Percentiles rank a stretch among this genome's conserved stretches.
These are phyloP conservation scores for Austroboletus rostrupii DNA, from an alignment of 1,284 basidiomycete species.

Conservation along the genomic window DNA sequence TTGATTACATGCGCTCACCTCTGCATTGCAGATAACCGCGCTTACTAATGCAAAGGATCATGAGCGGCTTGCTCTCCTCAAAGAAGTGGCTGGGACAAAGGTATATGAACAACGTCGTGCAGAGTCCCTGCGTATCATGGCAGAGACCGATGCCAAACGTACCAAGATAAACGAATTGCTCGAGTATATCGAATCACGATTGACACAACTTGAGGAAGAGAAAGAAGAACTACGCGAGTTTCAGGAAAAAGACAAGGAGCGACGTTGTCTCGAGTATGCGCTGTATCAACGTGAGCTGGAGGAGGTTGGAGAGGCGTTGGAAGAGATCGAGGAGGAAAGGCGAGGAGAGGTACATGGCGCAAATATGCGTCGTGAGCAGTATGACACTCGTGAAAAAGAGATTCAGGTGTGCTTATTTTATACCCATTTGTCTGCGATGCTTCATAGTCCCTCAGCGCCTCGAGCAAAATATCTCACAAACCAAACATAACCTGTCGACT, in stretches of 20 bases:
- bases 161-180: conserved; percentile 89
- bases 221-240: conserved; percentile 97
- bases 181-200: conserved; percentile 85
- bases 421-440: not conserved
- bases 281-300: conserved; percentile 88
- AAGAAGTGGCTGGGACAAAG: conserved; percentile 98
- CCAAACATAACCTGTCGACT: conserved; percentile 70
- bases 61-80: conserved; percentile 89
- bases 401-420: conserved; percentile 56
- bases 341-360: conserved; percentile 79
- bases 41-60: conserved; percentile 97
- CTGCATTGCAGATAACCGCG: conserved; percentile 73
- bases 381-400: conserved; percentile 79
- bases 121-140: conserved; percentile 94
- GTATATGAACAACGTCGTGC: conserved; percentile 94
- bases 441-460: conserved; percentile 47
- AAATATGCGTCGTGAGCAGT: conserved; percentile 78
- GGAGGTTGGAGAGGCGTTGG: conserved; percentile 82
- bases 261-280: conserved; percentile 93
- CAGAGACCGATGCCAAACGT: conserved; percentile 92
- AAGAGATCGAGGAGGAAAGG: conserved; percentile 81
- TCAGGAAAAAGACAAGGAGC: conserved; percentile 91
- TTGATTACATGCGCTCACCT: conserved; percentile 6
- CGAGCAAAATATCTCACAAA: conserved; percentile 70
- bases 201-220: conserved; percentile 92